A percentile compares a stretch with the other conserved stretches of the same genome.
These are phyloP conservation scores for Schizopora paradoxa DNA, from an alignment of 1,284 basidiomycete genomes.

Conservation along the genomic window DNA sequence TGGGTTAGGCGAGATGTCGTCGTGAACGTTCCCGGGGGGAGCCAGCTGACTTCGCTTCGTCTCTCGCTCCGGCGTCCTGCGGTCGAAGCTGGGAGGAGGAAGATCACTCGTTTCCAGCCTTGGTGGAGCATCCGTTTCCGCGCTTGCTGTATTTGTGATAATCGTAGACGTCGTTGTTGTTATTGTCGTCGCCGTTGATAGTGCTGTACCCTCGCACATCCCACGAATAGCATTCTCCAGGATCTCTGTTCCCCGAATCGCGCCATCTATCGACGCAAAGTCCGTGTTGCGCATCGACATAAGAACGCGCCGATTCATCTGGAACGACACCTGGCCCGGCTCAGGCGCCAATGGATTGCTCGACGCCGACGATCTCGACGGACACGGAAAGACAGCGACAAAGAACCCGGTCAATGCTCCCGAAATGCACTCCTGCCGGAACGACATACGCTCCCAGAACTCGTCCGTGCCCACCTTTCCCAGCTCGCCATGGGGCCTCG, in stretches of 20 bases:
- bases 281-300: slow-evolving; percentile 67
- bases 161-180: slow-evolving; percentile 19
- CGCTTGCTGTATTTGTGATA: background rate
- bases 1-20: slow-evolving; percentile 56
- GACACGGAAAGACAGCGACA: slow-evolving; percentile 45
- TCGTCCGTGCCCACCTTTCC: slow-evolving; percentile 60
- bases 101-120: slow-evolving; percentile 5
- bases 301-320: slow-evolving; percentile 65
- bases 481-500: slow-evolving; percentile 41
- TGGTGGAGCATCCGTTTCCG: too few species aligned
- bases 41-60: slow-evolving; percentile 25
- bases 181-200: slow-evolving; percentile 24
- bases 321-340: slow-evolving; percentile 56
- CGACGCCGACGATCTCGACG: slow-evolving; percentile 12
- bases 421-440: slow-evolving; percentile 85
- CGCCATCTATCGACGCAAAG: slow-evolving; percentile 63
- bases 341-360: slow-evolving; percentile 37
- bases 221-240: slow-evolving; percentile 64
- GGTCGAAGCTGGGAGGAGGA: slow-evolving; percentile 21
- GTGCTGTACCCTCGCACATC: slow-evolving; percentile 57
- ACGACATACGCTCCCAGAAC: slow-evolving; percentile 94
- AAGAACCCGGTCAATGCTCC: slow-evolving; percentile 90
- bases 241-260: slow-evolving; percentile 62
- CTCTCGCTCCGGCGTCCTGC: slow-evolving; percentile 44
- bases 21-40: slow-evolving; percentile 14